Conservation (phyloP, 169 alveolate genomes). For the Cryptosporidium bovis region DNA sequence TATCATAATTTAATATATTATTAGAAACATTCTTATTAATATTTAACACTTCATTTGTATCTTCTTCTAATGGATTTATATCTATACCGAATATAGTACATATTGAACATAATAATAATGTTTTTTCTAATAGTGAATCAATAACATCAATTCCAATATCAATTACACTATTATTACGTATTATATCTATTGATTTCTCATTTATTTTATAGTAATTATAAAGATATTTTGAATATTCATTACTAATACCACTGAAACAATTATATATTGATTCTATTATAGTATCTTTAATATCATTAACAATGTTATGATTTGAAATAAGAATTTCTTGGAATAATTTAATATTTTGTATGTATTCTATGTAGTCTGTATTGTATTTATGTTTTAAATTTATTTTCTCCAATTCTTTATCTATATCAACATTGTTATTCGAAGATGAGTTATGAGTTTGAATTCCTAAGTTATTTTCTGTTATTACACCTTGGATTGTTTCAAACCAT, state of each 20-base stretch:
- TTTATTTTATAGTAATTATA: background rate
- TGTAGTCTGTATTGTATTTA: constrained; percentile 7
- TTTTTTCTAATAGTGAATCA: constrained; percentile 16
- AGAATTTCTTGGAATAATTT: constrained; percentile 54
- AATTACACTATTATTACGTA: background rate
- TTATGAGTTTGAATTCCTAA: constrained; percentile 31
- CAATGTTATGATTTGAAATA: constrained; percentile 1
- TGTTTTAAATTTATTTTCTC: background rate
- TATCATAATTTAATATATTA: background rate
- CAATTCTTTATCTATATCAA: background rate
- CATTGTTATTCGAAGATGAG: background rate
- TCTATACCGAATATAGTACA: constrained; percentile 71
- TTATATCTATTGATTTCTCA: background rate
- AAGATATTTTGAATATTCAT: background rate
- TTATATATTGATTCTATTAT: constrained; percentile 14
- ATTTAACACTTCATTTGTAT: background rate
- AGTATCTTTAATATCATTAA: constrained; percentile 13
- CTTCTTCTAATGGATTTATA: constrained; percentile 42
- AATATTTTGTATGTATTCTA: constrained; percentile 39
- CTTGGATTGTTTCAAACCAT: constrained; percentile 60
- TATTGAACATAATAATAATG: constrained; percentile 36
- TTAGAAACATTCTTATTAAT: background rate
- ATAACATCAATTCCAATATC: background rate
- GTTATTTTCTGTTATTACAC: background rate
- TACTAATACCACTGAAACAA: constrained; percentile 1